Base-by-base conservation (phyloP, 148 eudicot genomes). In the Cornus florida region DNA sequence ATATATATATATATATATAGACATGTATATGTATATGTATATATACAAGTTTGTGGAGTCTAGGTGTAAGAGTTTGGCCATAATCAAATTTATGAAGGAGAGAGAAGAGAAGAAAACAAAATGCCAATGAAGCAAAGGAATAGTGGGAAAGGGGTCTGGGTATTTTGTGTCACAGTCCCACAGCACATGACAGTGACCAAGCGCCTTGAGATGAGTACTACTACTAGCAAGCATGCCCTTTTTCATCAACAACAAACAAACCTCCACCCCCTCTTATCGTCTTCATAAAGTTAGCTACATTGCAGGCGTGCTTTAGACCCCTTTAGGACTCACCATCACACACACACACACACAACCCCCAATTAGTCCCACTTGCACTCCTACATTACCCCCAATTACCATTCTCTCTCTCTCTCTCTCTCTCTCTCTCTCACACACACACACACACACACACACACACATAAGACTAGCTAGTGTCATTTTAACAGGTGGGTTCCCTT, bases 261-360 rank as follows among this genome's bases (percentile, higher is more conserved):
- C 53, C 53, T 1, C 28, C 28, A 28, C 28, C 28, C 28, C 28
- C 28, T 28, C 59, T 53, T 53, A 53, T 53, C 59, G 12, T 16
- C 59, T 53, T 53, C 78, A 7, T 17, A 75, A 75, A 75, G 57
- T 28, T 75, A 2, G 24, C 65, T 62, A 62, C 20, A 32, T 22
- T 39, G 57, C 70, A 75, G 70, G 78, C 78, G 70, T 75, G 78
- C 78, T 50, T 13, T 75, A 9, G 48, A 35, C 4, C 38, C 48
- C 48, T 43, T 43, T 43, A 41, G 70, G 57, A 65, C 57, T 22
- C 69, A 12, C 77, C 35, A 22, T 62, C 77, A 62, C 33, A 35
- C 9, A 57, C 28, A 28, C 28, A 28, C 28, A 28, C 28, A 28
- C 28, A 28, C 28, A 28, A 28, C 28, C 28, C 69, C 69, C 48